Evolutionary conservation across 2,329 filamentous ascomycete genomes (phyloP).

Genomic region (Fusarium luffae): DNA sequence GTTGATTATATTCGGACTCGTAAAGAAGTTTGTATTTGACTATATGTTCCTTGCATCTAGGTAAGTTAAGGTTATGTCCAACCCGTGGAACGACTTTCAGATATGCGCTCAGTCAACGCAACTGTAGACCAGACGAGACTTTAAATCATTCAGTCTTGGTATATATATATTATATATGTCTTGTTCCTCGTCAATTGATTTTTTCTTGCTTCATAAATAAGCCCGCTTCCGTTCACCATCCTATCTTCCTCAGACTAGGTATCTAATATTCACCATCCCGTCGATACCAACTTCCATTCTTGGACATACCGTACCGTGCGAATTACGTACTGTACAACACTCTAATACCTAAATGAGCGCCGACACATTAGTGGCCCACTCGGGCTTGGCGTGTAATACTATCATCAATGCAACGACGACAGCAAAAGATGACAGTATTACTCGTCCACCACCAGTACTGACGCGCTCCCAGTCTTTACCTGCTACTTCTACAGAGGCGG

Average conservation of each 20-base stretch:
- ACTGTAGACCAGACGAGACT: neutral
- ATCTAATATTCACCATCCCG: neutral
- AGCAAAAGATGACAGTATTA: conserved; percentile 28
- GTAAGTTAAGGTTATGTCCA: neutral
- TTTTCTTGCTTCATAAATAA: neutral
- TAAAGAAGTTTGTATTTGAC: neutral
- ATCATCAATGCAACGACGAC: conserved; percentile 5
- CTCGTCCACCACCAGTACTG: conserved; percentile 1
- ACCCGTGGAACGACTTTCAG: neutral
- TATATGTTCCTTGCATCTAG: neutral
- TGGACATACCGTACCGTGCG: neutral
- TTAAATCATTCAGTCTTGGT: neutral
- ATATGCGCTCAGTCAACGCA: neutral
- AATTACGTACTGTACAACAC: neutral
- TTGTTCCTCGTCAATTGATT: neutral
- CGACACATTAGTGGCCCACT: conserved; percentile 5
- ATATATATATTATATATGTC: neutral
- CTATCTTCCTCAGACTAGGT: neutral
- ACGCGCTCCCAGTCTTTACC: neutral
- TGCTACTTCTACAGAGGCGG: neutral
- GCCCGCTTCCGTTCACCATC: neutral
- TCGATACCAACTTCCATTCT: neutral
- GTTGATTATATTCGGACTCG: neutral
- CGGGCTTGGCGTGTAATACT: conserved; percentile 9
- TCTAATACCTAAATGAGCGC: neutral